Base-by-base conservation (phyloP, 352 stramenopile species). In the Phytophthora pinifolia region DNA sequence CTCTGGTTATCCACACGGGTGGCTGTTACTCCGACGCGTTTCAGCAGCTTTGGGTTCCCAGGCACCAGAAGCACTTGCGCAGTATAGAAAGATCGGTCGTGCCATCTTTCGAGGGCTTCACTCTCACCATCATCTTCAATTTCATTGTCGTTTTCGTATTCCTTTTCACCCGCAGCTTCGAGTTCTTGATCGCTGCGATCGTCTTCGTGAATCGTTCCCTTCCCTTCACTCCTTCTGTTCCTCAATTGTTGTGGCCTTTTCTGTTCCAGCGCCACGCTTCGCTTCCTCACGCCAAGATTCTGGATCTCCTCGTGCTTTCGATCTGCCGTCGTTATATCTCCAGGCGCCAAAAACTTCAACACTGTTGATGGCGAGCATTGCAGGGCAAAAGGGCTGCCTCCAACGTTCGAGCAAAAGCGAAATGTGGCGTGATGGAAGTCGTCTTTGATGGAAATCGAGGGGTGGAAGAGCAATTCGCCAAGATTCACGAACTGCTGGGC, bases 401-500 rank as follows among this genome's bases (percentile, higher is more conserved):
- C 80, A 45, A 88, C 71, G 37, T 77, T 88, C 13, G 80, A 84
- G 49, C 76, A 88, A 47, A 81, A 91, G 14, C 68, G 72, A 20
- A 74, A 76, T 37, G 55, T 61, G 6, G 49, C 31, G 12, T 49
- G 48, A 20, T 70, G 48, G 17, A 64, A 58, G 8, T 68, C 53
- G n/a, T 88, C 69, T 55, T 84, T 65, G 31, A 91, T 78, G 6
- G 54, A 53, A 12, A 89, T 62, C 1, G 78, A 59, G 0, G 75
- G 65, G 45, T 91, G 80, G 20, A 89, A 70, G 15, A 74, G 46
- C 1, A 91, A 27, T 14, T 79, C 72, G 0, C 80, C 80, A 1
- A 91, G 59, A 34, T 58, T 82, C 9, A 88, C 58, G 15, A 91
- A 91, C 53, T 91, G 78, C 62, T 91, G 80, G 2, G 80, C 69